These are phyloP conservation scores for Allium sativum DNA, from an alignment of 106 monocot species.

Conservation along the genomic window DNA sequence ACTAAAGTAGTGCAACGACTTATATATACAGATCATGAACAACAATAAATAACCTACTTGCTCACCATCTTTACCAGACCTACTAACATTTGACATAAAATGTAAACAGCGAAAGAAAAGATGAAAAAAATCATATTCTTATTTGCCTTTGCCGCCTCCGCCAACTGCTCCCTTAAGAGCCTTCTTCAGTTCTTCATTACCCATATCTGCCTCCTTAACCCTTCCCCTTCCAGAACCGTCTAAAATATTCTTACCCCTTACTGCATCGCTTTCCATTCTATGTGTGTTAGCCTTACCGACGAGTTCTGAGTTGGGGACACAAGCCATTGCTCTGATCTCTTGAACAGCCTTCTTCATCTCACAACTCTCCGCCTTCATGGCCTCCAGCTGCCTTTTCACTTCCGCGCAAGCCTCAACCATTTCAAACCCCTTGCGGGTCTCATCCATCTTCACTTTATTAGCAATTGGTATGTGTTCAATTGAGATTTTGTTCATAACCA, in stretches of 20 bases:
- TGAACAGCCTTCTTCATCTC: slow-evolving; percentile 23
- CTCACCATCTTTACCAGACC: no score
- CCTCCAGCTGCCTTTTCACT: slow-evolving; percentile 32
- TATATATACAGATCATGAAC: no score
- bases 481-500: slow-evolving; percentile 69
- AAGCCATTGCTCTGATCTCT: slow-evolving; percentile 6
- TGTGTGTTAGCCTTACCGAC: neutral
- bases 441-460: neutral
- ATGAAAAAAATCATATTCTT: neutral
- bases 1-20: no score
- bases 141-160: neutral
- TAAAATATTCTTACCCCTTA: neutral
- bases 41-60: no score
- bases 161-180: neutral
- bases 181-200: neutral
- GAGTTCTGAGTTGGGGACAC: neutral
- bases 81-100: no score
- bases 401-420: slow-evolving; percentile 9
- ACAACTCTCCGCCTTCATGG: slow-evolving; percentile 32
- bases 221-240: slow-evolving; percentile 10
- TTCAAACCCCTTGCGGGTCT: neutral
- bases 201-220: neutral
- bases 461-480: slow-evolving; percentile 29
- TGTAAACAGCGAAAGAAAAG: no score
- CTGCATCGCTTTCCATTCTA: neutral